Evolutionary conservation across 306 rosid species (phyloP).

Genomic region (Heteromeles arbutifolia): DNA sequence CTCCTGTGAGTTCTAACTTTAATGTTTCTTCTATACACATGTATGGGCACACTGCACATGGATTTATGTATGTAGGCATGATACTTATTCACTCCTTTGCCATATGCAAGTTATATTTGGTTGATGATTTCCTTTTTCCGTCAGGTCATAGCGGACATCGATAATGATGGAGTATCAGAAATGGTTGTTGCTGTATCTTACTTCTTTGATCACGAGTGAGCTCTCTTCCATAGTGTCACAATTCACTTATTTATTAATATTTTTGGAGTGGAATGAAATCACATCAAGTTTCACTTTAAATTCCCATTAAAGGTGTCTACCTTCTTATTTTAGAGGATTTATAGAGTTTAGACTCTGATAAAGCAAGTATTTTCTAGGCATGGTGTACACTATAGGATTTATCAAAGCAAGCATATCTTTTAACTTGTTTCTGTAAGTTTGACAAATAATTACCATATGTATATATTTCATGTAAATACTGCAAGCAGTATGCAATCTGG

Average conservation of each 20-base stretch:
- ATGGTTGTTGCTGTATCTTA: constrained; percentile 93
- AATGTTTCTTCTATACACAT: not conserved
- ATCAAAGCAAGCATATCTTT: not conserved
- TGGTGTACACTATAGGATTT: not conserved
- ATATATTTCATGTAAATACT: too few relatives aligned
- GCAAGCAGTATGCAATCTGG: not conserved
- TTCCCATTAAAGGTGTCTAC: not conserved
- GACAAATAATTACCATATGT: too few relatives aligned
- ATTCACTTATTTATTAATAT: not conserved
- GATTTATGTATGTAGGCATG: not conserved
- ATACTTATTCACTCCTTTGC: not conserved
- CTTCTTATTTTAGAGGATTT: not conserved
- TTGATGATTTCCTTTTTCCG: constrained; percentile 16
- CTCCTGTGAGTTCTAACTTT: constrained; percentile 69
- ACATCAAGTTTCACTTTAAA: not conserved
- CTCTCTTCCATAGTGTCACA: constrained; percentile 18
- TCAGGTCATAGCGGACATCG: constrained; percentile 96
- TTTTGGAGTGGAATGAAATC: not conserved
- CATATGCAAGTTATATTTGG: not conserved
- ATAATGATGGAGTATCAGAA: constrained; percentile 89
- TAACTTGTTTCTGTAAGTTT: too few relatives aligned
- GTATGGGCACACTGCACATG: not conserved
- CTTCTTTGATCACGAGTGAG: constrained; percentile 96
- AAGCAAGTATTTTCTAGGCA: not conserved
- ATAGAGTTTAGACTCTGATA: not conserved